Base-by-base conservation (phyloP, 2,329 filamentous ascomycete species). In the Whalleya microplaca region DNA sequence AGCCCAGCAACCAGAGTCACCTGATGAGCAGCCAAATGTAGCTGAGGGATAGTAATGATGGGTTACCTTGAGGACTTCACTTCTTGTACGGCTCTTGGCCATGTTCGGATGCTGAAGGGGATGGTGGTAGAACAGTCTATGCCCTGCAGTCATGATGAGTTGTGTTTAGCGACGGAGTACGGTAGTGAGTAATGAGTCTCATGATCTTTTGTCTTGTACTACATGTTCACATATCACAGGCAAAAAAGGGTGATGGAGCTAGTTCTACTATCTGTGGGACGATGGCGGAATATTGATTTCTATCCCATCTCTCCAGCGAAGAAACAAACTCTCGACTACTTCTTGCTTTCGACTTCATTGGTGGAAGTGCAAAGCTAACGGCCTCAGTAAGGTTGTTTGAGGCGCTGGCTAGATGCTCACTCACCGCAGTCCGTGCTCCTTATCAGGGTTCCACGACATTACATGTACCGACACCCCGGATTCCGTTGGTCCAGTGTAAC, bases 11-110 rank as follows among this genome's bases (percentile, higher is more conserved):
- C 53, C 61, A 45, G 63, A 52, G 18, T 42, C 56, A 19, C 20
- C 27, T 27, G 57, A 56, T 40, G 58, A 66, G 20, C 59, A 64
- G 41, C 59, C 63, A 54, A 58, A 66, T 8, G 54, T 57, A 51
- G 51, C 59, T 23, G 58, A 61, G 44, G 47, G 52, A 23, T 43
- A 58, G 44, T 55, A 23, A 61, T 55, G 51, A 52, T 23, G 41
- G 48, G 18, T 19, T 37, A 18, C 16, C 20, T 16, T 19, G n/a
- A 23, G 18, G 37, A 43, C 29, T 29, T 29, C 8, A 18, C 16
- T 44, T 1, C 10, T 20, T 18, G 32, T 41, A 32, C 32, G 10
- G 32, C 32, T 37, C 14, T 12, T 9, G 23, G 23, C 9, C 6
- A 16, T 37, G 3, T 37, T 14, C 3, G 14, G 32, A 8, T 12